Base-by-base conservation (phyloP, 352 stramenopile species). In the Globisporangium lucens region DNA sequence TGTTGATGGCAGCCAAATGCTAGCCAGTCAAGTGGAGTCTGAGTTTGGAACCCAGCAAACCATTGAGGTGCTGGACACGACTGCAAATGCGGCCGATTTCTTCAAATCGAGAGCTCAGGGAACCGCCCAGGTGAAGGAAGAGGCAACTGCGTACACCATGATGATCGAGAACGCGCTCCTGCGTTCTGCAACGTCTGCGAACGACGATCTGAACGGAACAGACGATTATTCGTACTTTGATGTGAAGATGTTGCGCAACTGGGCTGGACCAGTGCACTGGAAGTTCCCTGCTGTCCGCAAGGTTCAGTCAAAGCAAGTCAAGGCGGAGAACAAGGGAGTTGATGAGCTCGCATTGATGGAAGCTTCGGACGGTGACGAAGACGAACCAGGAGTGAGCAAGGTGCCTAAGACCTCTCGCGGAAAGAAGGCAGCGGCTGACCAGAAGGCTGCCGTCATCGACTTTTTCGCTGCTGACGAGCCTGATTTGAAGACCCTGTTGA, bases 201-300 rank as follows among this genome's bases (percentile, higher is more conserved):
- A 83, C 4, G 83, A 91, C 52, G 72, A 80, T 63, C 56, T 70
- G 3, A 76, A 83, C 12, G 74, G 72, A 3, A 75, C 73, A 65
- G 79, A 79, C 56, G 87, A 94, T 35, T 94, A 94, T 61, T 92
- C 85, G 56, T 94, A 91, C 65, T 94, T 93, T 49, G 87, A 94
- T 51, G 76, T 85, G 1, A 93, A 94, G 65, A 76, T 91, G 77
- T 74, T 94, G 30, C 86, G 88, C 20, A 94, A 94, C 61, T 93
- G 85, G 85, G 85, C 85, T 49, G 85, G 85, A 4, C 85, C 87
- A 12, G 76, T 74, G 2, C 83, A 94, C 56, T 90, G 83, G 80
- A 94, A 94, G 57, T 87, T 92, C 43, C 78, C 77, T 61, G 73
- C 76, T 30, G 67, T 79, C 43, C 81, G 81, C 56, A 84, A 82